phyloP scores from a whole-genome alignment of 257 asterid genomes.

The Striga asiatica region DNA sequence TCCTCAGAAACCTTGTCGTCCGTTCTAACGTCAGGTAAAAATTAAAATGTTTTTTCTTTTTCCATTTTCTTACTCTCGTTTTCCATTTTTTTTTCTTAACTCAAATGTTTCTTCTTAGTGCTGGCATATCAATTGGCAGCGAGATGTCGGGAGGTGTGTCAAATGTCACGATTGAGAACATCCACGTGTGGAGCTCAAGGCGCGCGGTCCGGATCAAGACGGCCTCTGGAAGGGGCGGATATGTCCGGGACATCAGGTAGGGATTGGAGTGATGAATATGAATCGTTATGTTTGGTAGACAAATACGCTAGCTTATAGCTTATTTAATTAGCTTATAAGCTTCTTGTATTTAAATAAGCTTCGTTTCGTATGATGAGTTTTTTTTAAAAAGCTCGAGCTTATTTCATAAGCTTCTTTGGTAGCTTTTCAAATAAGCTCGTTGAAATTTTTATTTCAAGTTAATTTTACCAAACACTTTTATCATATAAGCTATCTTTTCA shows the following conservation, averaged over 20 bases:
- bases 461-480: no score
- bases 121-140: constrained; percentile 94
- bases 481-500: no score
- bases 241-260: constrained; percentile 62
- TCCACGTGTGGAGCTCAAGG: constrained; percentile 72
- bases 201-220: constrained; percentile 95
- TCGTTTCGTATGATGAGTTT: no score
- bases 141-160: constrained; percentile 99
- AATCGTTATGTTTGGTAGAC: no score
- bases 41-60: neutral
- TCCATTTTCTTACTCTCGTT: neutral
- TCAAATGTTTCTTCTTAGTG: constrained; percentile 27
- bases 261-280: no score
- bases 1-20: constrained; percentile 67
- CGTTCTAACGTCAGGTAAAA: constrained; percentile 93
- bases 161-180: constrained; percentile 66
- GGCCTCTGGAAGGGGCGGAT: constrained; percentile 89
- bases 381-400: no score
- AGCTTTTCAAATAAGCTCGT: no score
- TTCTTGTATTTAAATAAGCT: no score
- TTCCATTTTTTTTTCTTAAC: neutral
- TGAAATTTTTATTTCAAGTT: no score
- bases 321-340: no score
- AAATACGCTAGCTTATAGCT: no score
- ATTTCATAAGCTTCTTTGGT: no score